Evolutionary conservation across 306 rosid genomes (phyloP), one percentile per base, ranked within the genome.

Genomic region (Crataegus laevigata): DNA sequence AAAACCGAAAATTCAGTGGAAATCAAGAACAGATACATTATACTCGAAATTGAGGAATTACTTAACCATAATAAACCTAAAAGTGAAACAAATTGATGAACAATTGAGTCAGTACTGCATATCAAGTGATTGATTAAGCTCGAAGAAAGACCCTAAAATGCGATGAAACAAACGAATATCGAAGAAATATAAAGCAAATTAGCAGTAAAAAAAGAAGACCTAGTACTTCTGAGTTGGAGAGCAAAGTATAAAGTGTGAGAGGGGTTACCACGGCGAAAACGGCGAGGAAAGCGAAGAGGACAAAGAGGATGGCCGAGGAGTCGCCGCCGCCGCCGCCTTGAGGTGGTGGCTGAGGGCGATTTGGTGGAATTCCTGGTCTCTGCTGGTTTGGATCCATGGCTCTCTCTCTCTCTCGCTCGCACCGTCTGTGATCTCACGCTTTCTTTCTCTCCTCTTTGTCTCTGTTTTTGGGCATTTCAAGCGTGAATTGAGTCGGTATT

Each of bases 301-400:
- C 74, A 0, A 68, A 1, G 71, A 81, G 38, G 75, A 82, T 66
- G 79, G 80, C 17, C 7, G 86, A 71, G 32, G 83, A 83, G 54
- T 79, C 79, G 29, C 69, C 83, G 15, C 63, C 83, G 15, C 63
- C 69, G 7, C 70, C 63, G 14, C 76, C 58, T n/a, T 38, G 85
- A 19, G 36, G 43, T 28, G 64, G 77, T 4, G 77, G 51, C 11
- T 38, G 76, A 59, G 83, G 67, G 6, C 78, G 87, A 38, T 70
- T 69, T 22, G 54, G 80, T 51, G 79, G 77, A 67, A 83, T 12
- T 66, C 47, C 28, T 11, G 72, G 63, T 42, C 79, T 69, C 72
- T 40, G 88, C 21, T 52, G 94, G 43, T 68, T 85, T 6, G 81
- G 77, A 81, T 93, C 94, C 96, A 91, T 93, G 82, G 88, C 87